Percentiles rank a stretch among this genome's conserved stretches.
Evolutionary conservation across 2,329 filamentous ascomycete species (phyloP).

Genomic region (Nemania sp.): DNA sequence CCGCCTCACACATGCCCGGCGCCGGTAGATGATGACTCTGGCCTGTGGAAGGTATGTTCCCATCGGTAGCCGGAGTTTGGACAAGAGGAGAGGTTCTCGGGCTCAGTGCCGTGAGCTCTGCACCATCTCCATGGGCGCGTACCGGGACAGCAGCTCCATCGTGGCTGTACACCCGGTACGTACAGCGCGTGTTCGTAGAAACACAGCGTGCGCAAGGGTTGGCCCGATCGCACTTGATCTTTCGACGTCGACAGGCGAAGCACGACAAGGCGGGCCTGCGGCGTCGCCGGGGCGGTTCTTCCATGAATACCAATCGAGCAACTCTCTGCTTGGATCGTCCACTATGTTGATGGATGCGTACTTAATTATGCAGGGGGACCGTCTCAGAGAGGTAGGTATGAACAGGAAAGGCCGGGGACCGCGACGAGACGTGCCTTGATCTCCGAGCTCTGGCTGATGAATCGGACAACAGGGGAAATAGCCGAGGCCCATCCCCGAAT

Average conservation of each 20-base stretch:
- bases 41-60: neutral
- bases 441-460: neutral
- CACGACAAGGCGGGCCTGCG: slow-evolving; percentile 47
- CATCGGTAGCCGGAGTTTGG: neutral
- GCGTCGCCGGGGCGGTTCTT: slow-evolving; percentile 36
- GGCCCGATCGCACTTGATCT: slow-evolving; percentile 51
- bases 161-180: slow-evolving; percentile 34
- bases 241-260: slow-evolving; percentile 49
- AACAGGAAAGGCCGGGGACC: neutral
- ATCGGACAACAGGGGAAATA: slow-evolving; percentile 13
- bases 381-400: neutral
- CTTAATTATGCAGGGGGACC: neutral
- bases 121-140: neutral
- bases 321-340: slow-evolving; percentile 2
- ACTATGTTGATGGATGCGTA: neutral
- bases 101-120: slow-evolving; percentile 14
- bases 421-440: neutral
- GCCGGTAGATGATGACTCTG: neutral
- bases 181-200: slow-evolving; percentile 40
- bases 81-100: slow-evolving; percentile 12
- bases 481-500: slow-evolving; percentile 17
- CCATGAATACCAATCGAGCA: slow-evolving; percentile 13
- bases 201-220: slow-evolving; percentile 47
- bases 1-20: neutral
- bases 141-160: slow-evolving; percentile 4